Evolutionary conservation across 1,139 yeast species (phyloP), one percentile per base, ranked within the genome.

Genomic region (Sugiyamaella xylanicola): DNA sequence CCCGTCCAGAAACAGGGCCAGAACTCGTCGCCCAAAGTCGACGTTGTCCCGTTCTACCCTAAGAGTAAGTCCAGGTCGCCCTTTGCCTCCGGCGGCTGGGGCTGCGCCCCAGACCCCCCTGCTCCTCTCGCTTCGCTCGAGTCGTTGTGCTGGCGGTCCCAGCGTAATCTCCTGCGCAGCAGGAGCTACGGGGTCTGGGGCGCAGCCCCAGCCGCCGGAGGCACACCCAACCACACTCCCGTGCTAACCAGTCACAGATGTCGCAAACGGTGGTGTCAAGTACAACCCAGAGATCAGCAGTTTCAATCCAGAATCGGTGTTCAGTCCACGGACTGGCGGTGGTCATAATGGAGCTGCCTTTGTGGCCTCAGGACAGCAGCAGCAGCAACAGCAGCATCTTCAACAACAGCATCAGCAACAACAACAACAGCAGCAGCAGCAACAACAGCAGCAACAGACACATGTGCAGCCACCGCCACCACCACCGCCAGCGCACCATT

Each of bases 11-110:
- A 9, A 22, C 36, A 21, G 47, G 55, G 48, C 55, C 56, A 51
- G 15, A 48, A 57, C 44, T 36, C 55, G 13, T 45, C 59, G 37
- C 54, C 54, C 3, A 51, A 51, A 25, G 51, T 51, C 16, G 54
- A 51, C 15, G 29, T 54, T 21, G 39, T 36, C 0, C 69, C 83
- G 0, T 85, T 85, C 66, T 77, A 82, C 3, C 89, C 90, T 4
- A 56, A 67, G 54, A 59, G 65, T 57, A 53, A 25, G 54, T 44
- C 2, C 20, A n/a, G n/a, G 46, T 13, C 17, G 25, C 2, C 15
- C 15, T 11, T 8, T 39, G 42, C 42, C 42, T 32, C 37, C 15
- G 37, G 37, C 37, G 37, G 37, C 40, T 25, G 29, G 29, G 29
- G 29, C 29, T 25, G 29, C 29, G 29, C 29, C 29, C 29, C 29